A percentile compares a stretch with the other conserved stretches of the same genome.
These are phyloP conservation scores for Phytophthora quininea DNA, from an alignment of 352 stramenopile genomes.

Conservation along the genomic window DNA sequence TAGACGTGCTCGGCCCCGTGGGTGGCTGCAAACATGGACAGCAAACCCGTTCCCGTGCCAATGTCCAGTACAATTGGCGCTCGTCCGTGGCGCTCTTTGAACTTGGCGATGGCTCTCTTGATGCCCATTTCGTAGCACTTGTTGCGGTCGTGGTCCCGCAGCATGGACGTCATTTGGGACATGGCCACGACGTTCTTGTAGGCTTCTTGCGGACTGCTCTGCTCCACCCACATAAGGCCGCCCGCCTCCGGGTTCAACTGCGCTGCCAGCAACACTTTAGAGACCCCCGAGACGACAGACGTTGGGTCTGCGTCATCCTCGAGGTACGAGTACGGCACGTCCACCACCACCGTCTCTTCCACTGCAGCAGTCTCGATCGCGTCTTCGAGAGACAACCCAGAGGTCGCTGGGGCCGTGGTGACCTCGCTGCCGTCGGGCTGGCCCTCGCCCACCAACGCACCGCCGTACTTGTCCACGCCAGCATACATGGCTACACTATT, in stretches of 20 bases:
- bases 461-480: constrained; percentile 84
- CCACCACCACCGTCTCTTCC: constrained; percentile 83
- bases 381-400: constrained; percentile 70
- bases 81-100: constrained; percentile 45
- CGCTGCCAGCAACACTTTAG: constrained; percentile 71
- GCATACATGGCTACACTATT: constrained; percentile 82
- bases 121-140: constrained; percentile 81
- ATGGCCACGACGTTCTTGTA: constrained; percentile 88
- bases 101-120: constrained; percentile 58
- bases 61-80: constrained; percentile 82
- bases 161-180: constrained; percentile 91
- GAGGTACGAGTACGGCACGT: constrained; percentile 82
- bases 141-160: constrained; percentile 79
- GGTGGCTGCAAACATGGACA: constrained; percentile 89
- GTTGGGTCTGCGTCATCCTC: constrained; percentile 65
- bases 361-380: constrained; percentile 77
- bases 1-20: constrained; percentile 91
- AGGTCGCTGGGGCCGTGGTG: constrained; percentile 16
- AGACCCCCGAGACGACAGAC: constrained; percentile 61
- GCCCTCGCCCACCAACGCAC: constrained; percentile 68
- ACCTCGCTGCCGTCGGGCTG: constrained; percentile 39
- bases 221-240: constrained; percentile 85
- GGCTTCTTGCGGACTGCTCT: constrained; percentile 54
- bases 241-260: constrained; percentile 77
- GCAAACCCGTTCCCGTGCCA: constrained; percentile 75